Conservation (phyloP, 805 yeast species). For the Peterozyma xylosa region DNA sequence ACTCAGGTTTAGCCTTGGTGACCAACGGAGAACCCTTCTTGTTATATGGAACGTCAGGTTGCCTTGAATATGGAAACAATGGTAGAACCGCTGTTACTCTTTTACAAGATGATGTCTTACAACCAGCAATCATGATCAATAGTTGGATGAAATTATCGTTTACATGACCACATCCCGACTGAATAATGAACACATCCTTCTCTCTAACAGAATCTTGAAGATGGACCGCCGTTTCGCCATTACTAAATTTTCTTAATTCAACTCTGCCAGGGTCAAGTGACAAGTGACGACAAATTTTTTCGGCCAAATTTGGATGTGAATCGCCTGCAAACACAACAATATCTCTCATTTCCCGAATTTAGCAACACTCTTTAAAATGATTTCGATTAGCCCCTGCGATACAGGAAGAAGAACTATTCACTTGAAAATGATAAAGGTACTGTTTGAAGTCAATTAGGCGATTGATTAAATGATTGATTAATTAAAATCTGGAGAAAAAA, state of each 20-base stretch:
- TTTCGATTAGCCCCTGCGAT: no score
- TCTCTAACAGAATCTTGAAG: slow-evolving; percentile 88
- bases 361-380: no score
- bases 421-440: no score
- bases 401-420: no score
- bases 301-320: slow-evolving; percentile 76
- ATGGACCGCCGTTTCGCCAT: slow-evolving; percentile 90
- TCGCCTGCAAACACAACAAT: slow-evolving; percentile 86
- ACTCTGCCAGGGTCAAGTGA: slow-evolving; percentile 69
- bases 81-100: slow-evolving; percentile 91
- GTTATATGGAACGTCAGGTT: slow-evolving; percentile 86
- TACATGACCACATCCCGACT: slow-evolving; percentile 81
- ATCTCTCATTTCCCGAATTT: slow-evolving; percentile 51
- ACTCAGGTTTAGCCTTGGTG: slow-evolving; percentile 20
- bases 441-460: no score
- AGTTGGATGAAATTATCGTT: slow-evolving; percentile 83
- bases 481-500: no score
- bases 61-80: slow-evolving; percentile 90
- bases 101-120: slow-evolving; percentile 84
- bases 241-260: slow-evolving; percentile 60
- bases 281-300: slow-evolving; percentile 66
- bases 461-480: no score
- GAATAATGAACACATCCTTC: slow-evolving; percentile 89
- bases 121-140: slow-evolving; percentile 80
- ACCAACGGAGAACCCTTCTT: slow-evolving; percentile 66